Percentiles rank a stretch among this genome's conserved stretches.
These are phyloP conservation scores for Sungouiozyma ichnusensis DNA, from an alignment of 805 yeast species.

Conservation along the genomic window DNA sequence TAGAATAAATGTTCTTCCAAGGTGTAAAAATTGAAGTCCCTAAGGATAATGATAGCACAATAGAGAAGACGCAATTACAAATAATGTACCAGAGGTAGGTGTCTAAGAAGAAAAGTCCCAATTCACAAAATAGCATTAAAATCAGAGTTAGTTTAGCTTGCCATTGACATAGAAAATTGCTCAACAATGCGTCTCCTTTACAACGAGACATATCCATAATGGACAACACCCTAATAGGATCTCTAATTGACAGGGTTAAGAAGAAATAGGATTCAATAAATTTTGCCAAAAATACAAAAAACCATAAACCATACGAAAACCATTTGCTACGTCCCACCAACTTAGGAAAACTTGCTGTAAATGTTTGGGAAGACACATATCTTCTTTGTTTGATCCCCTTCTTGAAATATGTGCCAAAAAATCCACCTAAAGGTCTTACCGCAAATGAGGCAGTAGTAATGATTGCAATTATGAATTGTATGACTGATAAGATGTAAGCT, in stretches of 20 bases:
- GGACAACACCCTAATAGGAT: constrained; percentile 61
- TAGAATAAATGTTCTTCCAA: constrained; percentile 70
- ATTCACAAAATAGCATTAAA: constrained; percentile 48
- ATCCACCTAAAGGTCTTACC: constrained; percentile 46
- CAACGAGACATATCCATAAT: constrained; percentile 46
- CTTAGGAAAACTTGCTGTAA: constrained; percentile 49
- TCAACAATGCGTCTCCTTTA: constrained; percentile 49
- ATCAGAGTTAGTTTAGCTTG: constrained; percentile 49
- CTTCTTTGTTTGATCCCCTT: constrained; percentile 30
- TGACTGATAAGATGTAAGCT: constrained; percentile 36
- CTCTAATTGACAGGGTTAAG: constrained; percentile 58
- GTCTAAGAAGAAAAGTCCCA: constrained; percentile 64
- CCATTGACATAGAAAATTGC: constrained; percentile 39
- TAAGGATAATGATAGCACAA: constrained; percentile 55
- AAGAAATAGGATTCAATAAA: constrained; percentile 72
- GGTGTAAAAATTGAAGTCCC: constrained; percentile 86
- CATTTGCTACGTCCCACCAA: constrained; percentile 43
- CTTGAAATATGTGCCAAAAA: constrained; percentile 37
- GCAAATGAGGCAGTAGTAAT: constrained; percentile 47
- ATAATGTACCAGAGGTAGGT: constrained; percentile 81
- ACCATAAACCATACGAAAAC: constrained; percentile 63
- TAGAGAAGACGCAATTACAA: constrained; percentile 67
- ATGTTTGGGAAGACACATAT: constrained; percentile 42
- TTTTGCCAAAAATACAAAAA: constrained; percentile 55
- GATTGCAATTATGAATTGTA: constrained; percentile 48